A percentile compares a stretch with the other conserved stretches of the same genome.
These are phyloP conservation scores for Malus hybrid DNA, from an alignment of 331 rosid species.

Conservation along the genomic window DNA sequence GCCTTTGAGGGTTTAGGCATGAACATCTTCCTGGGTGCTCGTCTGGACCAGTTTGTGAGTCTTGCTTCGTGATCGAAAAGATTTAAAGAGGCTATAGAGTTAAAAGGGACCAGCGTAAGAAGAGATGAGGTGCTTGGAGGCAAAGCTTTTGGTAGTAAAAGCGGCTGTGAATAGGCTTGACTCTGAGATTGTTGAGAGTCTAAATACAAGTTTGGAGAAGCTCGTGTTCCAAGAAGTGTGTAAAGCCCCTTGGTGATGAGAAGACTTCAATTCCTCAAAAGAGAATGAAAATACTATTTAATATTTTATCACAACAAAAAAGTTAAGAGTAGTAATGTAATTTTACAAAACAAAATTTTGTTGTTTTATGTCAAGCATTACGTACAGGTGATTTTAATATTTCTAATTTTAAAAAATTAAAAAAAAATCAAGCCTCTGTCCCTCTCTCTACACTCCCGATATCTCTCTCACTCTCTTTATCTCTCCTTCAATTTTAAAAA, in stretches of 20 bases:
- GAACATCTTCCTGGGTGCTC: constrained; percentile 41
- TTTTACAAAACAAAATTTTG: no score
- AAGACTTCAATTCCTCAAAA: no score
- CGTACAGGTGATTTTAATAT: no score
- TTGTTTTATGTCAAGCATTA: no score
- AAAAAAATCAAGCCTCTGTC: no score
- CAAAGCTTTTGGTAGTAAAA: constrained; percentile 16
- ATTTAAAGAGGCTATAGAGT: constrained; percentile 14
- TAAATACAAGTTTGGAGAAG: constrained; percentile 1
- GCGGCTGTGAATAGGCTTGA: constrained; percentile 17
- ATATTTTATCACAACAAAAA: no score
- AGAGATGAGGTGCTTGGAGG: constrained; percentile 19
- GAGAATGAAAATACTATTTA: no score
- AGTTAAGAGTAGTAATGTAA: no score
- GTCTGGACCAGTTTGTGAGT: constrained; percentile 25
- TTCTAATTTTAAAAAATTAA: no score
- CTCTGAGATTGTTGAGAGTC: constrained; percentile 11
- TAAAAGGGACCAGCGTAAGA: constrained; percentile 17
- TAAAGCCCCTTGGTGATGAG: constrained; percentile 19
- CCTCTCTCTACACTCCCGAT: no score
- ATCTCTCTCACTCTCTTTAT: no score
- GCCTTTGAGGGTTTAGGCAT: constrained; percentile 46
- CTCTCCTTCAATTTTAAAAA: no score
- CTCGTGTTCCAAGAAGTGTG: constrained; percentile 38
- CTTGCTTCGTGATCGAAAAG: constrained; percentile 24